Evolutionary conservation across 2,329 filamentous ascomycete genomes (phyloP), one percentile per base, ranked within the genome.

Genomic region (Penicillium sp.): DNA sequence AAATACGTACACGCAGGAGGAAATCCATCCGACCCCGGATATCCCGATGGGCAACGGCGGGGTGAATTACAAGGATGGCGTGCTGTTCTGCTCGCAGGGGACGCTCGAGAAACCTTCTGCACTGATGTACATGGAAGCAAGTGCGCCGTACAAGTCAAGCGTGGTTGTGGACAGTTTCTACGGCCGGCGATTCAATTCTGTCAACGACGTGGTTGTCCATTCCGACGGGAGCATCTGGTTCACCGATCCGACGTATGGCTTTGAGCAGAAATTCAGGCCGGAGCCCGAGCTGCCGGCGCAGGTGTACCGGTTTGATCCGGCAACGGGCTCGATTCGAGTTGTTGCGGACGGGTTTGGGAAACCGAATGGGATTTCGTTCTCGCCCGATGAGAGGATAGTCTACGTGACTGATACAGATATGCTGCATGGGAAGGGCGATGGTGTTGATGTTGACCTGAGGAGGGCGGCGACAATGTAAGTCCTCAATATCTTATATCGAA

Each of bases 281-380:
- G 21, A 55, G 3, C 76, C 78, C 3, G 56, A 66, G 9, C 63
- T 79, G 8, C 77, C 78, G 1, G 73, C 59, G 4, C 75, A 78
- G 31, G 74, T 78, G 5, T 82, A 79, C 56, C 75, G 78, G 7
- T 81, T 75, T 64, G 62, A 73, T 23, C 78, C 78, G 0, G 65
- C 61, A 4, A 78, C 70, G 3, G 75, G 74, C 3, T 69, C 67
- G n/a, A 73, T 76, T 7, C 69, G 73, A 23, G 70, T 73, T 5
- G 69, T 81, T 59, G 78, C 79, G 1, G 77, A 79, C 67, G 73
- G 72, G 5, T 74, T 81, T 49, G 66, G 69, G 0, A 73, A 75
- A 48, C 79, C 79, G 7, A 82, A 82, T 70, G 79, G 80, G 17
- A 77, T 82, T 35, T 76, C 71, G 19, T 79, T 82, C 64, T 76